phyloP scores from a whole-genome alignment of 306 rosid species.

The Medicago arabica region DNA sequence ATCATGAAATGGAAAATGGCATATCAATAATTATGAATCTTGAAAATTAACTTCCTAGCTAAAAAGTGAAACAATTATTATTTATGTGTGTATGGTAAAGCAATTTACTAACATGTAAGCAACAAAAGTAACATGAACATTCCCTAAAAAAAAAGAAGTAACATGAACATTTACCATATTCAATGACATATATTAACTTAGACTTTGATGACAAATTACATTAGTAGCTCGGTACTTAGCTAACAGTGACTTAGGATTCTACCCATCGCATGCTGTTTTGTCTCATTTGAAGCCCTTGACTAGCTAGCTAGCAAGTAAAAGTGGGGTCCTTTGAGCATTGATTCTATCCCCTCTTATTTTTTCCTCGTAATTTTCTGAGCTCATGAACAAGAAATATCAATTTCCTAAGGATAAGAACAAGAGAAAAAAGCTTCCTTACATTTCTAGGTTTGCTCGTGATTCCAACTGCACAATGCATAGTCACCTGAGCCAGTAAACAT shows the following conservation, averaged over 20 bases:
- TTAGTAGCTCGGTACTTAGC: no score
- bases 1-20: no score
- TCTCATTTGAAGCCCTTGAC: not conserved
- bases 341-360: slow-evolving; percentile 8
- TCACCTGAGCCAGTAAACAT: not conserved
- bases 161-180: no score
- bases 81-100: no score
- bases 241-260: slow-evolving; percentile 11
- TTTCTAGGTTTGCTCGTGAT: slow-evolving; percentile 24
- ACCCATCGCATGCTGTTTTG: not conserved
- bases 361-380: slow-evolving; percentile 20
- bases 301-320: slow-evolving; percentile 1
- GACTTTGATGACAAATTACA: no score
- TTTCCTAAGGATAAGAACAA: not conserved
- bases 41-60: no score
- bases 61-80: no score
- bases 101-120: no score
- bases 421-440: not conserved
- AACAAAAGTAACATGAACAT: no score
- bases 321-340: slow-evolving; percentile 30
- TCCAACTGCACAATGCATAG: not conserved
- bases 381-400: slow-evolving; percentile 16
- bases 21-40: no score
- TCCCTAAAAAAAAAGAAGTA: no score
- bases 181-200: no score